Conservation (phyloP, 371 early-diverging fungal species). For the Circinella minor region DNA sequence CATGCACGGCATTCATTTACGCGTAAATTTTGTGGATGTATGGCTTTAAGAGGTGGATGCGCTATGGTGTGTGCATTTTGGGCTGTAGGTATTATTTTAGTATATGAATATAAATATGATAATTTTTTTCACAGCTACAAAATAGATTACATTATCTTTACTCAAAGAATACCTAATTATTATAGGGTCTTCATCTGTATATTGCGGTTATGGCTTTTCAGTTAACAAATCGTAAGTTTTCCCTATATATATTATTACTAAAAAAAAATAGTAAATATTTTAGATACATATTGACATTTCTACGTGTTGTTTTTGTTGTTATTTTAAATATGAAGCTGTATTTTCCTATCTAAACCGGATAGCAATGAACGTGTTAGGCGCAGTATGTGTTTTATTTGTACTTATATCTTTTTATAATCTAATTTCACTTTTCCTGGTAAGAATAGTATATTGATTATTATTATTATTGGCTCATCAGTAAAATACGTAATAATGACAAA, state of each 20-base stretch:
- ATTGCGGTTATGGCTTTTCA: slow-evolving; percentile 26
- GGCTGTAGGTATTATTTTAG: slow-evolving; percentile 15
- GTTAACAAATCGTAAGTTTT: slow-evolving; percentile 24
- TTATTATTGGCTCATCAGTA: too few relatives aligned
- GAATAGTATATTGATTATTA: neutral
- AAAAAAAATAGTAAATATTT: neutral
- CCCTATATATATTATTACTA: neutral
- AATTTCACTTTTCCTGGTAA: slow-evolving; percentile 33
- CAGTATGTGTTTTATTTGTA: slow-evolving; percentile 34
- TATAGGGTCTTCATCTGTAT: slow-evolving; percentile 25
- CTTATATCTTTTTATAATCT: slow-evolving; percentile 32
- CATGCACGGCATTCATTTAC: slow-evolving; percentile 26
- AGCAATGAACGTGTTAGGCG: slow-evolving; percentile 34
- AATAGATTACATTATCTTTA: neutral
- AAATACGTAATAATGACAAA: too few relatives aligned
- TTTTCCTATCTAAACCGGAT: slow-evolving; percentile 37
- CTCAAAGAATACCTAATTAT: neutral
- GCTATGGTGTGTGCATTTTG: slow-evolving; percentile 21
- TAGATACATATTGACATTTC: too few relatives aligned
- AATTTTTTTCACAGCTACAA: too few relatives aligned
- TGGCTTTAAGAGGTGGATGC: slow-evolving; percentile 28
- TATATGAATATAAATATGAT: neutral
- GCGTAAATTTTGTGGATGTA: slow-evolving; percentile 31
- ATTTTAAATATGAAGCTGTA: slow-evolving; percentile 26
- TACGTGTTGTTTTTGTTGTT: too few relatives aligned